These are phyloP conservation scores for Garcia nutans DNA, from an alignment of 345 rosid species.

Conservation along the genomic window DNA sequence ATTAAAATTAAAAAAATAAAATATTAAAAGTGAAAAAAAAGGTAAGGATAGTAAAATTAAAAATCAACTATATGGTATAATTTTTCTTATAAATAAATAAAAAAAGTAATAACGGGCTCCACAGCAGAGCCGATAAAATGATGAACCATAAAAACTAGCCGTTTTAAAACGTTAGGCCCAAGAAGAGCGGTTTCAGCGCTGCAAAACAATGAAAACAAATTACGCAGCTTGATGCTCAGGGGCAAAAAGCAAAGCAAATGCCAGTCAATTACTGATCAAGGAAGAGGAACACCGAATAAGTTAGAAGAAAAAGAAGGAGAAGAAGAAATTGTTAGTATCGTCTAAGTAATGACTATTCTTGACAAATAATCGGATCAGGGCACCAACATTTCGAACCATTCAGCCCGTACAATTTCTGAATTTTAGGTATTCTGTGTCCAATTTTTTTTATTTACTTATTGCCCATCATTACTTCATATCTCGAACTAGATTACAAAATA, in stretches of 20 bases:
- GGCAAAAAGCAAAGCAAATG: no score
- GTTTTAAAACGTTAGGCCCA: conserved; percentile 2
- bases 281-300: not conserved
- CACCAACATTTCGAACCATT: not conserved
- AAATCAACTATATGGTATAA: no score
- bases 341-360: conserved; percentile 21
- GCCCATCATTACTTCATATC: conserved; percentile 23
- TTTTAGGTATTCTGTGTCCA: not conserved
- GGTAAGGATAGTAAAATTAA: no score
- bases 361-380: not conserved
- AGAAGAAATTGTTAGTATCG: not conserved
- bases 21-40: no score
- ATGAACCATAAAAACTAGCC: not conserved
- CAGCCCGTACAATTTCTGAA: not conserved
- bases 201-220: not conserved
- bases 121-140: conserved; percentile 4
- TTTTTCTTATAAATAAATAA: no score
- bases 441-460: conserved; percentile 2
- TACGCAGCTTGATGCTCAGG: no score
- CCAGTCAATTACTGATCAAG: not conserved
- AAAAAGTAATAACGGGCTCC: not conserved
- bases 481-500: conserved; percentile 17
- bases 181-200: not conserved
- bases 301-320: not conserved
- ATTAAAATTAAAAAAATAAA: no score